Evolutionary conservation across 345 rosid genomes (phyloP), one percentile per base, ranked within the genome.

Genomic region (Passiflora organensis): DNA sequence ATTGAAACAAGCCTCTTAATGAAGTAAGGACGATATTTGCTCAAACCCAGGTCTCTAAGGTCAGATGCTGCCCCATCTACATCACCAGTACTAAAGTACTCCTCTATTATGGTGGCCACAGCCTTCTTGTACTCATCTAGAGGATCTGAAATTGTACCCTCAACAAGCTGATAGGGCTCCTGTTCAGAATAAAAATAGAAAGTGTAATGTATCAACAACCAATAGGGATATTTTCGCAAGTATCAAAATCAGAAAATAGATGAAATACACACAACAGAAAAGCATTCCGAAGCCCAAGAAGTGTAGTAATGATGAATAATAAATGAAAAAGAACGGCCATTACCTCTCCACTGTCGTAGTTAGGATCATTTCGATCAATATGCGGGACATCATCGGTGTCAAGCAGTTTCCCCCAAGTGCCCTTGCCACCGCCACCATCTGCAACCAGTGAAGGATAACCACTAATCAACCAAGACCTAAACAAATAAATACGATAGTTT

Each of bases 341-440:
- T 77, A 93, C 99, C 96, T 94, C 99, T 65, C 96, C 99, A 62
- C 99, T 89, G 60, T 94, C 99, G 59, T 94, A 94, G 70, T 89
- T 89, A 37, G 99, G 99, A 76, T 94, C 99, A 63, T 85, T 94
- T 34, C 82, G 74, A 71, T 94, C 99, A 42, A 87, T 72, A 52
- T 50, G 85, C 43, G 69, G 66, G 47, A 80, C 97, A 52, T 65
- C 77, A 54, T 79, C 96, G 5, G 89, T 83, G 63, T 94, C 99
- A 25, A 94, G 87, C 54, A 94, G 83, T 72, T 87, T 94, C 15
- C 99, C 99, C 97, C 97, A 89, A 10, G 97, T 85, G 43, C 97
- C 97, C 75, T 86, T 89, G n/a, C 99, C 99, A 38, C 97, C 96
- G 60, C 70, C 99, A 57, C 97, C 97, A 56, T 94, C 99, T 93